Conservation (phyloP, 1,284 basidiomycete species). For the Naganishia sp. region DNA sequence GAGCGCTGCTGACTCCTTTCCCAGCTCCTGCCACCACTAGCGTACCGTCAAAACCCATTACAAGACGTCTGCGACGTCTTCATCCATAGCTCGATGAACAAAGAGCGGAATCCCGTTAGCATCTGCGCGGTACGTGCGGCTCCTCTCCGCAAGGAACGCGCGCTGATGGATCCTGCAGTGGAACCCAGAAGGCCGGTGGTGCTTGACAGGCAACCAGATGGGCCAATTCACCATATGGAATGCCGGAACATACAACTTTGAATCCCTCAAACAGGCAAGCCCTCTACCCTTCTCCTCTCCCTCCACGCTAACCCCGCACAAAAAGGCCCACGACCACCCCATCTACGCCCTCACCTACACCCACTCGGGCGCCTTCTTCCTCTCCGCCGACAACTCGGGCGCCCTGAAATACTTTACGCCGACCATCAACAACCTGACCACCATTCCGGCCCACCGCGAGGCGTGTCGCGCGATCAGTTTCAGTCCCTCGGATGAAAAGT, state of each 20-base stretch:
- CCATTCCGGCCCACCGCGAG: slow-evolving; percentile 86
- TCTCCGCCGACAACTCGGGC: slow-evolving; percentile 89
- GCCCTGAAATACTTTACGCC: slow-evolving; percentile 98
- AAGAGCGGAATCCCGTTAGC: slow-evolving; percentile 94
- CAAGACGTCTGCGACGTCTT: slow-evolving; percentile 94
- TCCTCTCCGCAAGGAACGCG: not conserved
- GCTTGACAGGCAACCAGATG: slow-evolving; percentile 91
- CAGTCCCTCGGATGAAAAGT: slow-evolving; percentile 84
- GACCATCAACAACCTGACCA: slow-evolving; percentile 97
- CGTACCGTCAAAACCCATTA: slow-evolving; percentile 82
- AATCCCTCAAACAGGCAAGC: slow-evolving; percentile 82
- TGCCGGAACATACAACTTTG: slow-evolving; percentile 98
- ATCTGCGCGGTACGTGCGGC: slow-evolving; percentile 76
- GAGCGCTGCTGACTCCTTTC: slow-evolving; percentile 68
- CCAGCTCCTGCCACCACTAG: slow-evolving; percentile 86
- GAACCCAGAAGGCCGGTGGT: slow-evolving; percentile 90
- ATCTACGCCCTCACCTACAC: slow-evolving; percentile 88
- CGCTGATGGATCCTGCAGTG: slow-evolving; percentile 61
- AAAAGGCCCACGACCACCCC: slow-evolving; percentile 82
- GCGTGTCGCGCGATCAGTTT: slow-evolving; percentile 88
- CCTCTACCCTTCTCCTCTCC: not conserved
- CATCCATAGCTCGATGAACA: slow-evolving; percentile 97
- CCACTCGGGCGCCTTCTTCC: slow-evolving; percentile 85
- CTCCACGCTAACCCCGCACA: not conserved
- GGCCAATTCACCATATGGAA: slow-evolving; percentile 99